Base-by-base conservation (phyloP, 2,329 filamentous ascomycete species). In the Penicillium sp. region DNA sequence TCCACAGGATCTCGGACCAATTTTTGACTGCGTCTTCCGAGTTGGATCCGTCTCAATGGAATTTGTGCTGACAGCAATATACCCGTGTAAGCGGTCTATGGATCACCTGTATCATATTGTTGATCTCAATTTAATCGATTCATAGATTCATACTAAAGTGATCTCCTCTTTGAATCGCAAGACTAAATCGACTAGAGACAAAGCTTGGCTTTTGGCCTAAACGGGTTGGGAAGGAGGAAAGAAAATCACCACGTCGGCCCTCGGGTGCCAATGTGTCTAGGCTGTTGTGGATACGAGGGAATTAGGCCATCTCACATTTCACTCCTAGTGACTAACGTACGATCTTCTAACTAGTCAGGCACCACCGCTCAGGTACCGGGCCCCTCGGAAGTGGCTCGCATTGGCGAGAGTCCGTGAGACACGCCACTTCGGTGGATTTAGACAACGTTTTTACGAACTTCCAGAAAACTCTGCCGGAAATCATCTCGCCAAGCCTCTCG, bases 401-500 rank as follows among this genome's bases (percentile, higher is more conserved):
- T 13, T 30, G 22, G 22, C 5, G 19, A 16, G 3, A 10, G 13
- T 25, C 4, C 5, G 19, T 25, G 3, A 10, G 13, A 37, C 4
- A 33, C 39, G 46, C 46, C 46, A 49, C 33, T 13, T 36, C 31
- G 39, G 38, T 48, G 33, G 34, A 30, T 43, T 37, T 28, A 27
- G 25, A 19, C 25, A 43, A 27, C 40, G 28, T 31, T 22, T 31
- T 41, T 27, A 8, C 33, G 9, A 8, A 3, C 16, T 36, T 14
- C 27, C 7, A 10, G 18, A 48, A 48, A 48, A 43, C 33, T 37
- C 46, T 31, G 18, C 33, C 37, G 45, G 38, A 30, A 48, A n/a
- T 31, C 31, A 25, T 31, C 40, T n/a, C 30, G 46, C 46, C 46
- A 37, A 49, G 46, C 12, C 5, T 3, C 25, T 11, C 13, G 9